These are phyloP conservation scores for Termitomyces sp. DNA, from an alignment of 768 basidiomycete genomes.

Conservation along the genomic window DNA sequence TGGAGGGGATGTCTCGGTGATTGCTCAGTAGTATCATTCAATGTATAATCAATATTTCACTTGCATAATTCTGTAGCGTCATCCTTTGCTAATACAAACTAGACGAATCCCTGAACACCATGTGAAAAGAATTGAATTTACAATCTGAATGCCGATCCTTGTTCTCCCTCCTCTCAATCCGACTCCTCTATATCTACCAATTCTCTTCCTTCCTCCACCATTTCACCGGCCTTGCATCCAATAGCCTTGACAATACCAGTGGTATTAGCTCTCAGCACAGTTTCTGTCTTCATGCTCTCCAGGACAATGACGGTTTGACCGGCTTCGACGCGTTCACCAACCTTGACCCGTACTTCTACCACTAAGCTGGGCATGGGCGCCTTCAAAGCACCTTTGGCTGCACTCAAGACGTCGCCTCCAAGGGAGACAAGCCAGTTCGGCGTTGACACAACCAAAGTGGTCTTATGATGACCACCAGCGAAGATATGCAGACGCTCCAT, in stretches of 20 bases:
- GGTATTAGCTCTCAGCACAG: conserved; percentile 67
- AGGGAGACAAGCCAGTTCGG: conserved; percentile 68
- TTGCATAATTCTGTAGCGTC: background rate
- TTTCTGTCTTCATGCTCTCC: conserved; percentile 99
- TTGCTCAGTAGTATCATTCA: background rate
- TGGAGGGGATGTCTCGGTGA: conserved; percentile 11
- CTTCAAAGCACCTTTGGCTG: conserved; percentile 58
- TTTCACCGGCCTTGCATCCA: conserved; percentile 78
- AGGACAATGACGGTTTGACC: conserved; percentile 79
- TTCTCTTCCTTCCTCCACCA: conserved; percentile 85
- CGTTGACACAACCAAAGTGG: conserved; percentile 58
- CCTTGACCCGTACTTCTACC: conserved; percentile 77
- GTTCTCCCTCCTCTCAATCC: background rate
- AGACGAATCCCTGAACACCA: background rate
- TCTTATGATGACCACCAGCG: conserved; percentile 50
- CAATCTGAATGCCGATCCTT: background rate
- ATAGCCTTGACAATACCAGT: conserved; percentile 68
- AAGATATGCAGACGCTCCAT: conserved; percentile 80
- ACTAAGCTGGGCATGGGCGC: conserved; percentile 94
- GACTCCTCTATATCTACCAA: conserved; percentile 59
- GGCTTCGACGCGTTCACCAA: conserved; percentile 73
- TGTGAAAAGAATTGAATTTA: background rate
- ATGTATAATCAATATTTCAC: background rate
- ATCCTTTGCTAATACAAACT: background rate
- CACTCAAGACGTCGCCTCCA: conserved; percentile 49